Conservation (phyloP, 768 basidiomycete species). For the Pisolithus marmoratus region DNA sequence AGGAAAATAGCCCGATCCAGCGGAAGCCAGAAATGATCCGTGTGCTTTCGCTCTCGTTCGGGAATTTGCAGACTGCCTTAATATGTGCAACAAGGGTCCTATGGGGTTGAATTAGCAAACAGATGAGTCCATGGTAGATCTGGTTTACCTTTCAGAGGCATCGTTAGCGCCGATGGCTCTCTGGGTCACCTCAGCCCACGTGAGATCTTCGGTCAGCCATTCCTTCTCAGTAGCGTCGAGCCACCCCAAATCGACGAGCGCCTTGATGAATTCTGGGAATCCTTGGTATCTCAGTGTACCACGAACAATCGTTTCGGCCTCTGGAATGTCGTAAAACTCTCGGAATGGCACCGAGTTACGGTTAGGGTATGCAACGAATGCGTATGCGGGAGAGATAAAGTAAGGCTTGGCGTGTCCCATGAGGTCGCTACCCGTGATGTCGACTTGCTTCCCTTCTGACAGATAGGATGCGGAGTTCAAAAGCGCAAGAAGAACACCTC, state of each 20-base stretch:
- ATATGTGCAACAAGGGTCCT: constrained; percentile 73
- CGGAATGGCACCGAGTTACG: constrained; percentile 87
- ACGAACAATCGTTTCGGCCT: constrained; percentile 87
- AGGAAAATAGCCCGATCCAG: constrained; percentile 92
- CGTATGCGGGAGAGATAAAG: constrained; percentile 94
- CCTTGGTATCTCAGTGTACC: constrained; percentile 95
- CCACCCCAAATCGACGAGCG: constrained; percentile 85
- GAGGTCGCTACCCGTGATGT: constrained; percentile 73
- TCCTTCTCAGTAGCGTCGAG: constrained; percentile 69
- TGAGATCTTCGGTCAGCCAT: constrained; percentile 68
- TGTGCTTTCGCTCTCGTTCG: constrained; percentile 57
- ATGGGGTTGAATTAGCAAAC: constrained; percentile 5
- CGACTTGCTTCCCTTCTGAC: constrained; percentile 54
- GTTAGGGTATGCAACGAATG: constrained; percentile 96
- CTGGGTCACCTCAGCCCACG: constrained; percentile 82
- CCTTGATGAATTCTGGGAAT: constrained; percentile 91
- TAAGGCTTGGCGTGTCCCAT: constrained; percentile 91
- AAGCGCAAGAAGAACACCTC: constrained; percentile 91
- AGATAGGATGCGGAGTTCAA: constrained; percentile 86
- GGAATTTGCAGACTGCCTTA: constrained; percentile 67
- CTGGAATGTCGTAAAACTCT: constrained; percentile 89
- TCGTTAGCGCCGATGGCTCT: constrained; percentile 64
- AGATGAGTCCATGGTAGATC: background rate
- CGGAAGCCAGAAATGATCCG: constrained; percentile 86
- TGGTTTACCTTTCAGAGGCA: constrained; percentile 58